Conservation (phyloP, 2,329 filamentous ascomycete genomes). For the Stagonosporopsis cucurbitacearum region DNA sequence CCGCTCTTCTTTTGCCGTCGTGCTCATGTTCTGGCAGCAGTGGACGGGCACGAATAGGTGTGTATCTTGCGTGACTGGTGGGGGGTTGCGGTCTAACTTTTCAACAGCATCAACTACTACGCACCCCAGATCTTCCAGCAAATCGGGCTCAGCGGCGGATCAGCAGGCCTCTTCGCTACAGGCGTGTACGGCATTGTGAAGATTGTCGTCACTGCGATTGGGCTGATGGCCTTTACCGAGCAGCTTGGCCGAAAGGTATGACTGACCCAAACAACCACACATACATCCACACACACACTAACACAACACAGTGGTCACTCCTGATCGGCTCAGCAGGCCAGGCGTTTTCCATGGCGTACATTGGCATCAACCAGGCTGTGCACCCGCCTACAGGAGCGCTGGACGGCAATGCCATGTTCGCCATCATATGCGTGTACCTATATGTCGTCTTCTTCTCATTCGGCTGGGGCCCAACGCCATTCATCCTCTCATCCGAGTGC, state of each 20-base stretch:
- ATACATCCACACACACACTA: neutral
- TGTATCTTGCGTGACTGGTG: neutral
- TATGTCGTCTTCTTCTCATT: slow-evolving; percentile 57
- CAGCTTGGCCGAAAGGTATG: slow-evolving; percentile 53
- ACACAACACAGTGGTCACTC: slow-evolving; percentile 45
- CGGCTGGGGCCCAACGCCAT: slow-evolving; percentile 56
- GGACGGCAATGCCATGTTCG: slow-evolving; percentile 51
- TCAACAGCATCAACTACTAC: slow-evolving; percentile 50
- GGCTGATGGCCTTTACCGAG: slow-evolving; percentile 55
- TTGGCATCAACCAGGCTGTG: slow-evolving; percentile 43
- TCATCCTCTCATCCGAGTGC: slow-evolving; percentile 53
- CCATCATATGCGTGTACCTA: slow-evolving; percentile 60
- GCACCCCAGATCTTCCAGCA: slow-evolving; percentile 54
- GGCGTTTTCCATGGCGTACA: slow-evolving; percentile 53
- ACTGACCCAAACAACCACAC: neutral
- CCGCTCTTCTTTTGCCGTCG: slow-evolving; percentile 50
- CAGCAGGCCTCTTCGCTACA: slow-evolving; percentile 54
- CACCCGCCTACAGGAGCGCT: slow-evolving; percentile 44
- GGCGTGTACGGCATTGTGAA: slow-evolving; percentile 57
- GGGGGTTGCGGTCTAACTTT: neutral
- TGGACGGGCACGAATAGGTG: slow-evolving; percentile 40
- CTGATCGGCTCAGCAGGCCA: slow-evolving; percentile 53
- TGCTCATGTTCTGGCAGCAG: slow-evolving; percentile 55
- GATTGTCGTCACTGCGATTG: slow-evolving; percentile 53
- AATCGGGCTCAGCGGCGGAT: slow-evolving; percentile 49